These are phyloP conservation scores for Triticum turgidum DNA, from an alignment of 176 grass and related monocot genomes.

Conservation along the genomic window DNA sequence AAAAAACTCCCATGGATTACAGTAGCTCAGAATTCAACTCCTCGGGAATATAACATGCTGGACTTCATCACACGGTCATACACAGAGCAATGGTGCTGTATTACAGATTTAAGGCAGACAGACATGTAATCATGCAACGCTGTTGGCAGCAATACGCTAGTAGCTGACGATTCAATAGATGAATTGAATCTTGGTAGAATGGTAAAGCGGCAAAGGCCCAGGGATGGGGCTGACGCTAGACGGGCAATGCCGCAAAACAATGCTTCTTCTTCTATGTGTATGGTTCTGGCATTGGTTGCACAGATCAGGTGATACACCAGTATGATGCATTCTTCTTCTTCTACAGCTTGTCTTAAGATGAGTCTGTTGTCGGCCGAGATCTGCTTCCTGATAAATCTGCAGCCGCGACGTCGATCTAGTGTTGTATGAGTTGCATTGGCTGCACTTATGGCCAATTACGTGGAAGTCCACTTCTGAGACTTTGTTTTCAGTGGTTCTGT, in stretches of 20 bases:
- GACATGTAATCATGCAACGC: not conserved
- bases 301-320: not conserved
- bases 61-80: not conserved
- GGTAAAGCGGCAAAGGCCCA: not conserved
- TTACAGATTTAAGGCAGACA: not conserved
- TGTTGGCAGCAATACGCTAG: not conserved
- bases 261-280: slow-evolving; percentile 18
- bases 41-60: not conserved
- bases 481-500: no score
- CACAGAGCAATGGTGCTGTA: not conserved
- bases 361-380: slow-evolving; percentile 37
- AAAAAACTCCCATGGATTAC: not conserved
- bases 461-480: no score
- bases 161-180: slow-evolving; percentile 22
- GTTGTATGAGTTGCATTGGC: slow-evolving; percentile 47
- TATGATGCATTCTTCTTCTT: not conserved
- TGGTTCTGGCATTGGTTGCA: slow-evolving; percentile 14
- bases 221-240: not conserved
- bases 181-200: slow-evolving; percentile 36
- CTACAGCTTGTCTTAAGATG: slow-evolving; percentile 40
- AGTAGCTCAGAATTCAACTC: not conserved
- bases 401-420: slow-evolving; percentile 53
- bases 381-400: slow-evolving; percentile 35
- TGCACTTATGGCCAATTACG: no score
- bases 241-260: slow-evolving; percentile 5